Conservation (phyloP, 2,329 filamentous ascomycete species). For the Epichloe elymi region DNA sequence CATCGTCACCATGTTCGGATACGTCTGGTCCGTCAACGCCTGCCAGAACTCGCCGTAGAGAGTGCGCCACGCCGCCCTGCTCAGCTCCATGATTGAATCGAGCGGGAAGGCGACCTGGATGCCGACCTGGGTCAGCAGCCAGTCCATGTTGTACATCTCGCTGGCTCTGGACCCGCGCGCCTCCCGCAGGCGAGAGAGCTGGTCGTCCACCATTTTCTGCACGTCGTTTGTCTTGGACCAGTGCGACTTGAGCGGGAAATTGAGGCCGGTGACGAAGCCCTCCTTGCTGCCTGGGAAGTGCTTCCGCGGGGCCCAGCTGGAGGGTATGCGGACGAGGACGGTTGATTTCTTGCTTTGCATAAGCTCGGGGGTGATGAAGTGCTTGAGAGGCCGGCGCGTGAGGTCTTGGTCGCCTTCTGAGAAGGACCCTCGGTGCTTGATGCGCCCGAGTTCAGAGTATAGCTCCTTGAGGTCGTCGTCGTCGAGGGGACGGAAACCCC, state of each 20-base stretch:
- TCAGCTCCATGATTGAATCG: constrained; percentile 6
- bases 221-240: constrained; percentile 12
- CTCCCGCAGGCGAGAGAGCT: constrained; percentile 9
- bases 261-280: constrained; percentile 15
- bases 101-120: background rate
- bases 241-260: constrained; percentile 13
- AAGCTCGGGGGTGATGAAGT: constrained; percentile 11
- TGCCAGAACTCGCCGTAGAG: constrained; percentile 15
- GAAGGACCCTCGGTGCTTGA: constrained; percentile 12
- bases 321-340: constrained; percentile 17
- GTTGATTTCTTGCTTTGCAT: constrained; percentile 8
- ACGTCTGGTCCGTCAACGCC: constrained; percentile 10
- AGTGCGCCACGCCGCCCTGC: constrained; percentile 9
- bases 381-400: constrained; percentile 12
- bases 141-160: constrained; percentile 14
- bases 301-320: constrained; percentile 9
- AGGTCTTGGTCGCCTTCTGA: constrained; percentile 12
- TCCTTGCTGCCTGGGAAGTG: constrained; percentile 13
- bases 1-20: constrained; percentile 22
- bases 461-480: constrained; percentile 6
- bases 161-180: constrained; percentile 6
- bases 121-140: constrained; percentile 13
- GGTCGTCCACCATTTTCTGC: constrained; percentile 10
- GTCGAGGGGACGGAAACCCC: background rate
- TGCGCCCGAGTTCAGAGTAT: constrained; percentile 10